Evolutionary conservation across 139 green algal genomes (phyloP).

Genomic region (Astrephomene gubernaculifera): DNA sequence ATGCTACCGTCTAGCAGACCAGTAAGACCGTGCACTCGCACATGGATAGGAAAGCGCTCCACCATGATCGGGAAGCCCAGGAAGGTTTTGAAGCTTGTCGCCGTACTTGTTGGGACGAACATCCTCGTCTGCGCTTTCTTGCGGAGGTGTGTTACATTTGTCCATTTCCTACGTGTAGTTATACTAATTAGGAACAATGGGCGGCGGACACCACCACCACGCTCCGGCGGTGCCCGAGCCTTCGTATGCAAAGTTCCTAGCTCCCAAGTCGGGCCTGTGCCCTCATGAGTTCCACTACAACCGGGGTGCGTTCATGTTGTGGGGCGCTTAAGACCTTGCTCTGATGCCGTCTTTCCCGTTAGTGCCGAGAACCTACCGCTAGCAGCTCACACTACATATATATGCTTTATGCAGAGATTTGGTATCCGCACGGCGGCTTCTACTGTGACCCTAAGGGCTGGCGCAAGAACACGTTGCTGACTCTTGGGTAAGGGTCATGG

Average conservation of each 20-base stretch:
- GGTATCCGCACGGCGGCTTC: conserved; percentile 63
- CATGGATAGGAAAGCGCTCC: too few species aligned
- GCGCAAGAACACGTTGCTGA: conserved; percentile 43
- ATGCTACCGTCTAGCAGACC: too few species aligned
- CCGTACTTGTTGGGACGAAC: too few species aligned
- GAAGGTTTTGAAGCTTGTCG: too few species aligned
- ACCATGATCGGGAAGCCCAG: too few species aligned
- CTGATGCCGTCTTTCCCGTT: neutral
- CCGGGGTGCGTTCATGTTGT: conserved; percentile 27
- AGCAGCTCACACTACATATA: neutral
- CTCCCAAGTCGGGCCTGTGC: conserved; percentile 47
- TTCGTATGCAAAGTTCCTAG: conserved; percentile 45
- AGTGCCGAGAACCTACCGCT: neutral
- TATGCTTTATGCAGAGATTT: conserved; percentile 51
- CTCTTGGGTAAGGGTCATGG: conserved; percentile 35
- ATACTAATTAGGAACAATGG: conserved; percentile 43
- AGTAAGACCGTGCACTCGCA: too few species aligned
- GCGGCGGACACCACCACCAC: conserved; percentile 41
- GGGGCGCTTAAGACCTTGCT: neutral
- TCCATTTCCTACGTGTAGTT: too few species aligned
- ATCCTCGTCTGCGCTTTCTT: too few species aligned
- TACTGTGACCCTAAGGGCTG: conserved; percentile 63
- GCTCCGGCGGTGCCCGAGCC: conserved; percentile 34
- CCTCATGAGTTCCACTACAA: conserved; percentile 58
- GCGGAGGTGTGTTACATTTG: too few species aligned